Base-by-base conservation (phyloP, 2,329 filamentous ascomycete species). In the Phyllosticta paracitricarpa region DNA sequence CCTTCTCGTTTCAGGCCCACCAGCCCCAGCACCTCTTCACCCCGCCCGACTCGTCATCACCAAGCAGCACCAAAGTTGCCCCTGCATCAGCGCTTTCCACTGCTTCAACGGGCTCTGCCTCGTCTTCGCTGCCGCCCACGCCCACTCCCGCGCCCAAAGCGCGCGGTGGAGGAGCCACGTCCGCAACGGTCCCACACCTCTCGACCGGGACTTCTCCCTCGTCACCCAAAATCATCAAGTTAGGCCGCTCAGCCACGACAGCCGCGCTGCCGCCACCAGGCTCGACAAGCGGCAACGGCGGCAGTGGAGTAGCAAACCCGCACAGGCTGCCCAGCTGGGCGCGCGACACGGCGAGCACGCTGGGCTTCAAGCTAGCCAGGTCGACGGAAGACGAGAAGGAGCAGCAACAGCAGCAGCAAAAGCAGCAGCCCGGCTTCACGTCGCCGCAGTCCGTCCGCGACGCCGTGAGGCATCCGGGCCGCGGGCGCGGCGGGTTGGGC, bases 281-380 rank as follows among this genome's bases (percentile, higher is more conserved):
- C 28, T 30, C 28, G 3, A 54, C 5, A 28, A 26, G 28, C 7
- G 4, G 6, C 24, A 24, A 8, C 19, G 22, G n/a, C 25, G 58
- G n/a, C 52, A 19, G 14, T 2, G 59, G 59, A 5, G 8, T 61
- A 28, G 59, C 59, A 2, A 61, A 61, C 30, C n/a, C 19, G 40
- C 59, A 61, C 30, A 55, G 56, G 26, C 30, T 61, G 9, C 60
- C 60, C 5, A 26, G 54, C 10, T 61, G 60, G 60, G 60, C 59
- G 28, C 54, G 59, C 35, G n/a, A 10, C 51, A 40, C 58, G 10
- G n/a, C 57, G 30, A 22, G 12, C 14, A 28, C 35, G 40, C 22
- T 10, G 12, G 7, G 33, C 9, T 35, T 25, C 9, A 40, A 30
- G 9, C 8, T 26, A 24, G 22, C 28, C 10, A 14, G 8, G 8